Base-by-base conservation (phyloP, 163 green algal species). In the Trebouxiophyceae sp. region DNA sequence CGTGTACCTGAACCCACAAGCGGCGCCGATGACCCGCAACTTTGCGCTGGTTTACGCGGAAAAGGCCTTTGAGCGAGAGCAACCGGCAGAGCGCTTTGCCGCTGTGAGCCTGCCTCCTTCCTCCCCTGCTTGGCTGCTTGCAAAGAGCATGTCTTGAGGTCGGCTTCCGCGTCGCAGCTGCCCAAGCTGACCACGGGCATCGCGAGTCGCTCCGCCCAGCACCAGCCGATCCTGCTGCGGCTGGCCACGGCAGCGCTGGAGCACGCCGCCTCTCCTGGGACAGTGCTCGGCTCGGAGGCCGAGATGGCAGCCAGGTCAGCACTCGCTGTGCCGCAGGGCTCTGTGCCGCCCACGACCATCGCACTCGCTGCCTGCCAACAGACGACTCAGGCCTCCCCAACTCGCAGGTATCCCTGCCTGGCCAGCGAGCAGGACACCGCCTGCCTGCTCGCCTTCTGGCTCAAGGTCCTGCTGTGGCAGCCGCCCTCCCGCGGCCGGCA, bases 21-120 rank as follows among this genome's bases (percentile, higher is more conserved):
- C 23, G 12, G 59, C 58, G 54, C 75, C 77, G 20, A 74, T 95
- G 66, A 81, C 86, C 22, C 71, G 78, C 33, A 95, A 87, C 69
- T 96, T 96, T 76, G 81, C 81, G 19, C 71, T 97, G 29, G 82
- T 97, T 47, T 97, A 97, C 65, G 30, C 81, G 28, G 90, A 97
- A 66, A 93, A 90, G 76, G 91, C 83, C 2, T 76, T 89, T n/a
- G 77, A 85, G 39, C 73, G 90, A 6, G 59, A 77, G 2, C 23
- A 65, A 8, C 30, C 64, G 5, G 73, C 83, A 1, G 57, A 77
- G 4, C 66, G 77, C 57, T 55, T 87, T 30, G 69, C 60, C 12
- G 72, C 74, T 60, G 79, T 91, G 68, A 58, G 33, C 24, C 8
- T 50, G 8, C 39, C 39, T 50, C 8, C 39, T n/a, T 50, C 16